Evolutionary conservation across 345 rosid genomes (phyloP).

Genomic region (Tarenaya hassleriana): DNA sequence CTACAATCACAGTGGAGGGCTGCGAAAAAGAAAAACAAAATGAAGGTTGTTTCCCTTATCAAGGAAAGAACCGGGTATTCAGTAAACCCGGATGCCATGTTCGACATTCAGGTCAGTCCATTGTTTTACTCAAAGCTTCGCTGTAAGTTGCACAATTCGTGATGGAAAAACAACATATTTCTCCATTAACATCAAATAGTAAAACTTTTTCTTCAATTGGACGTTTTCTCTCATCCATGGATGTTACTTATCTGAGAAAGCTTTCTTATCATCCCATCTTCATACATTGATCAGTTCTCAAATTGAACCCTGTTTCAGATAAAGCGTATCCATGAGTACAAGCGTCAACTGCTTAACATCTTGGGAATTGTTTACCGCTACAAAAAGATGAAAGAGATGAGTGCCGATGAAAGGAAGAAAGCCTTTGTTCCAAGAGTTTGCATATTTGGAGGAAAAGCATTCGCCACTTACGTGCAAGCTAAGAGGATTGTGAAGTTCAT

Average conservation of each 20-base stretch:
- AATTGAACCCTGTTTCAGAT: conserved; percentile 36
- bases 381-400: conserved; percentile 79
- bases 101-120: conserved; percentile 64
- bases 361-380: conserved; percentile 66
- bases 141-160: neutral
- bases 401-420: conserved; percentile 40
- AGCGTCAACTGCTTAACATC: conserved; percentile 64
- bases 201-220: too few species aligned
- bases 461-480: conserved; percentile 74
- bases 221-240: too few species aligned
- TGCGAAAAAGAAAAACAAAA: conserved; percentile 64
- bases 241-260: neutral
- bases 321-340: conserved; percentile 77
- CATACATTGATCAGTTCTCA: neutral
- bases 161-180: neutral
- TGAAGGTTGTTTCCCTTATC: conserved; percentile 56
- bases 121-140: conserved; percentile 1
- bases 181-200: too few species aligned
- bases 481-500: conserved; percentile 75
- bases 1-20: conserved; percentile 61
- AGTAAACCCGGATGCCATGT: conserved; percentile 75
- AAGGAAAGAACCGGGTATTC: conserved; percentile 70
- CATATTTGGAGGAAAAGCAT: conserved; percentile 80
- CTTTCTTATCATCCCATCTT: conserved; percentile 6
- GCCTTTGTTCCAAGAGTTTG: conserved; percentile 63